Conservation (phyloP, 441 rosid genomes). For the Aquilaria agallochum region DNA sequence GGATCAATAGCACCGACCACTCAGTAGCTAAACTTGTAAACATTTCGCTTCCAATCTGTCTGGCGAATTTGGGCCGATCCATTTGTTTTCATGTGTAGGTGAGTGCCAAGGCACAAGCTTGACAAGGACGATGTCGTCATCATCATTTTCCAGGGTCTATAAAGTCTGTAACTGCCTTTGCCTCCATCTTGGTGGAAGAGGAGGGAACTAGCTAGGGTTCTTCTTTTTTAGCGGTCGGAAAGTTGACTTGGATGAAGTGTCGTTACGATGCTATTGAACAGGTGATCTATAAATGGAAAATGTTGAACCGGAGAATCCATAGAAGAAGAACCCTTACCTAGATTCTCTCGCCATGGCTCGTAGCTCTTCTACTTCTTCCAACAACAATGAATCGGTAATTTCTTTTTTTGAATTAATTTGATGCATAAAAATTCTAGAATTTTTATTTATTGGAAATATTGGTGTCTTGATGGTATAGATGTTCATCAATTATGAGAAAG, state of each 20-base stretch:
- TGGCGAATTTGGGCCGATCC: too few species aligned
- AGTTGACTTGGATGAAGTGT: background rate
- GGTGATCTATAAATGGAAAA: constrained; percentile 44
- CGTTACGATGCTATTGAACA: background rate
- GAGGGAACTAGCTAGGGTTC: background rate
- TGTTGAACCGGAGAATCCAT: constrained; percentile 58
- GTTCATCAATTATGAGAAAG: too few species aligned
- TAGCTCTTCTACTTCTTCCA: constrained; percentile 46
- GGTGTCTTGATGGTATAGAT: too few species aligned
- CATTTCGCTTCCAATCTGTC: too few species aligned
- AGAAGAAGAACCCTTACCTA: constrained; percentile 64
- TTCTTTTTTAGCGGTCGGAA: background rate
- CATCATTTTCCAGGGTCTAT: too few species aligned
- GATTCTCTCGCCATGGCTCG: constrained; percentile 53
- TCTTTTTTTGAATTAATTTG: background rate
- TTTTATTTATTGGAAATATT: too few species aligned
- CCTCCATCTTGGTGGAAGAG: background rate
- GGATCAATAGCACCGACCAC: too few species aligned
- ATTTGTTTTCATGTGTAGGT: too few species aligned
- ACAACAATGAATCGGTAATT: constrained; percentile 44
- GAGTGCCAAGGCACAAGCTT: too few species aligned
- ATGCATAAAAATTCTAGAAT: background rate
- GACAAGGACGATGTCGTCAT: too few species aligned
- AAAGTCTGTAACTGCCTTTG: background rate
- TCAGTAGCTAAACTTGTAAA: too few species aligned